Evolutionary conservation across 106 monocot genomes (phyloP), one percentile per base, ranked within the genome.

Genomic region (Dioscorea zingiberensis): DNA sequence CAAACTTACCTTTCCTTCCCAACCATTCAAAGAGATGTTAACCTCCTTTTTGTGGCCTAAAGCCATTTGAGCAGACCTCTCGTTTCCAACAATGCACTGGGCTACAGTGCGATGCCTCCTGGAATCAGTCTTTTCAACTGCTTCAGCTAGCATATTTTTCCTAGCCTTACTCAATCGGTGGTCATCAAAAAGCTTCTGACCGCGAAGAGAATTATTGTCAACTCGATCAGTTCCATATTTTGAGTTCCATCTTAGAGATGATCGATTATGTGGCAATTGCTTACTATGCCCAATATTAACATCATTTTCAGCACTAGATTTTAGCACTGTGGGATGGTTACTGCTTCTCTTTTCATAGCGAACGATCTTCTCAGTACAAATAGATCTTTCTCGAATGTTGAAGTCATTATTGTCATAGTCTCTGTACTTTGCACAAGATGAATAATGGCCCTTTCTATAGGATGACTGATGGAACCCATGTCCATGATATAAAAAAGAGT

Each of bases 1-100:
- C 55, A 77, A 65, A 77, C 65, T 80, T 83, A 80, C 83, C 83
- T 83, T 77, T 68, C 66, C 68, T 74, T 83, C 71, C 74, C 65
- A 71, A 80, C 63, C 63, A 68, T 71, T 76, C 67, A 60, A 73
- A 71, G 64, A 71, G 21, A 63, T 56, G 63, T 61, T 73, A 71
- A 64, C 71, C 32, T 63, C 58, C 27, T 75, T 55, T 29, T 54
- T 75, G 66, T 27, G 53, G 58, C 55, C 71, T 30, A 73, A 54
- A 51, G 65, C 69, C 58, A 32, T 53, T 21, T 68, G n/a, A 25
- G 69, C 64, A 74, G 47, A 55, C 49, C 49, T 74, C 55, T 18
- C 38, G 56, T 66, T 66, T 48, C 68, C 55, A 71, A 60, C 62
- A 74, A 23, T 73, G 45, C 70, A 21, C 30, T 65, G 23, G 59